These are phyloP conservation scores for Cryptosporidium felis DNA, from an alignment of 169 alveolate species.

Conservation along the genomic window DNA sequence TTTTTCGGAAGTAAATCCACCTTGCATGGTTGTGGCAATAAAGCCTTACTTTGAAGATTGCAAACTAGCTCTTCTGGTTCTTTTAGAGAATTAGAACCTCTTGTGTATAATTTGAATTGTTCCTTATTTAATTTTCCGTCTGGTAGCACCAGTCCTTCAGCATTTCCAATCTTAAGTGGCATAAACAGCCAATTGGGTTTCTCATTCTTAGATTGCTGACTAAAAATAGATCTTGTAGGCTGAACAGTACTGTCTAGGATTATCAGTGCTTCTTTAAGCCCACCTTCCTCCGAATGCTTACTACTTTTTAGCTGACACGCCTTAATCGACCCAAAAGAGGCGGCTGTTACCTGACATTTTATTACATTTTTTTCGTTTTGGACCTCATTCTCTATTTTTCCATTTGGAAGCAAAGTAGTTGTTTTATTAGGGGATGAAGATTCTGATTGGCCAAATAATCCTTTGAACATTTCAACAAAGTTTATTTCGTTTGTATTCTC, in stretches of 20 bases:
- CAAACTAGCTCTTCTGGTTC: conserved; percentile 69
- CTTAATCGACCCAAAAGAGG: conserved; percentile 67
- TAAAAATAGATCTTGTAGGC: conserved; percentile 44
- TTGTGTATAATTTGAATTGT: conserved; percentile 45
- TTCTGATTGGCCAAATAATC: not conserved
- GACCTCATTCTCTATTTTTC: no score
- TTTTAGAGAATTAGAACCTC: conserved; percentile 63
- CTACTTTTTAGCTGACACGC: conserved; percentile 21
- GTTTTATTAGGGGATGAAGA: no score
- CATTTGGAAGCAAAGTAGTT: no score
- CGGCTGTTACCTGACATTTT: conserved; percentile 64
- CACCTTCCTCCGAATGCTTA: not conserved
- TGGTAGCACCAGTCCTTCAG: conserved; percentile 52
- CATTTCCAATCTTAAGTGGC: conserved; percentile 54
- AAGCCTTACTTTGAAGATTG: conserved; percentile 44
- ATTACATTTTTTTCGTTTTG: not conserved
- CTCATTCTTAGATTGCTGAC: conserved; percentile 23
- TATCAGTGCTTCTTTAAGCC: conserved; percentile 27
- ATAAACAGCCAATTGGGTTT: conserved; percentile 66
- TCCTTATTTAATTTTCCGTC: conserved; percentile 56
- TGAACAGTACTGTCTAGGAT: conserved; percentile 63
- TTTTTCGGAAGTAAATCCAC: conserved; percentile 41
- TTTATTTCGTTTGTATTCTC: not conserved
- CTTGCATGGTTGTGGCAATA: conserved; percentile 40
- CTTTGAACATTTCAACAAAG: conserved; percentile 14